A percentile compares a stretch with the other conserved stretches of the same genome.
Conservation (phyloP, 331 rosid species). For the Phaseolus coccineus region DNA sequence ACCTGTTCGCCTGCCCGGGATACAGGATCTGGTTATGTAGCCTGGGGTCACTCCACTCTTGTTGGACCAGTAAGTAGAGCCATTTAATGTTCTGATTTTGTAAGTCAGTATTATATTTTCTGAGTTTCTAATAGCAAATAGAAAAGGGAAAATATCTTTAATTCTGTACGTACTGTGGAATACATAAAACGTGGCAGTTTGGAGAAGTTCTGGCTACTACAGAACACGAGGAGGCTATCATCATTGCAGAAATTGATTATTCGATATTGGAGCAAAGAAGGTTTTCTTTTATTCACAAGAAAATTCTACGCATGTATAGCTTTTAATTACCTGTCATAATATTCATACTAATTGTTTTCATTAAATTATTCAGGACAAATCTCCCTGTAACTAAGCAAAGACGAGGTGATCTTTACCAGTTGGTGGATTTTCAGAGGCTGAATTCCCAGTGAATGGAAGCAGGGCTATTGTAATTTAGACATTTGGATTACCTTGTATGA, state of each 20-base stretch:
- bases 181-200: constrained; percentile 55
- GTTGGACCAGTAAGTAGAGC: constrained; percentile 88
- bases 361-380: constrained; percentile 63
- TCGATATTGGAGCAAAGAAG: constrained; percentile 73
- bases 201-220: constrained; percentile 87
- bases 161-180: constrained; percentile 37
- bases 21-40: constrained; percentile 81
- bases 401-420: constrained; percentile 96
- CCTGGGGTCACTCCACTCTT: constrained; percentile 99
- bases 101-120: neutral
- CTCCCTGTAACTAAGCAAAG: constrained; percentile 85
- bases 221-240: constrained; percentile 80
- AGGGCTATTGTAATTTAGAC: neutral
- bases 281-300: constrained; percentile 49
- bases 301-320: neutral
- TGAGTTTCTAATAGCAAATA: constrained; percentile 18
- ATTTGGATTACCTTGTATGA: neutral
- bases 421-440: constrained; percentile 86
- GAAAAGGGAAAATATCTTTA: constrained; percentile 15
- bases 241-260: constrained; percentile 85
- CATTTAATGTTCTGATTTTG: constrained; percentile 21
- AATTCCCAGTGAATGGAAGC: constrained; percentile 56
- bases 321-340: neutral
- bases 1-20: constrained; percentile 99
- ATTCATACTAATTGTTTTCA: constrained; percentile 4